Base-by-base conservation (phyloP, 345 rosid species). In the Psidium guajava region DNA sequence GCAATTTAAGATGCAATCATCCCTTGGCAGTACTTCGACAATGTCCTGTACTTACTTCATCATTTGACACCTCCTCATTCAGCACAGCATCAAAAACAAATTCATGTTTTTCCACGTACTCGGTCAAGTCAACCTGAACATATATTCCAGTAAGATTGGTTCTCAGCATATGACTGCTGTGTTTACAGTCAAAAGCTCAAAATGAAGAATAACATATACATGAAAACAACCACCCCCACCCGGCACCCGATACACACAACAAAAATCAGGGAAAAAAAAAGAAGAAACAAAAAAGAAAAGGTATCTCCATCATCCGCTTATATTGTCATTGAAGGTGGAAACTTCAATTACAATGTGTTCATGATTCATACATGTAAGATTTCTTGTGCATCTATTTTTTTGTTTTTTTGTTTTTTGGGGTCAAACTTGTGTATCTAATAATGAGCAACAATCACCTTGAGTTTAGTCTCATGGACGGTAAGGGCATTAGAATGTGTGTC, bases 41-140 rank as follows among this genome's bases (percentile, higher is more conserved):
- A 51, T 42, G 24, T 27, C 54, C 73, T 80, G 82, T 56, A 86
- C 94, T 90, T 84, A 97, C 98, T 91, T 97, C 98, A 88, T 97
- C 99, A 87, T 97, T 97, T 61, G 99, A 97, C 86, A 97, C 99
- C 90, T 95, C 99, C 91, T 95, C 99, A 86, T 95, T 93, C 84
- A 97, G 91, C 82, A 95, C 98, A 8, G 99, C 97, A 93, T 97
- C 98, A 87, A 95, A 97, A 83, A 95, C 93, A 90, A 97, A 97
- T 84, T 95, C 98, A 93, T 95, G 99, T 91, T 93, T 95, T 89
- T 97, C 99, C 84, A 94, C 85, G 57, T 97, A 95, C 84, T 95
- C 98, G 25, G 99, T 97, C 84, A 97, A 92, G 92, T 97, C 99
- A 91, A 97, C 98, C 99, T 97, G 91, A 87, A 90, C 83, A 85